Base-by-base conservation (phyloP, 192 early-diverging fungal genomes). In the Chytriomyces confervae region DNA sequence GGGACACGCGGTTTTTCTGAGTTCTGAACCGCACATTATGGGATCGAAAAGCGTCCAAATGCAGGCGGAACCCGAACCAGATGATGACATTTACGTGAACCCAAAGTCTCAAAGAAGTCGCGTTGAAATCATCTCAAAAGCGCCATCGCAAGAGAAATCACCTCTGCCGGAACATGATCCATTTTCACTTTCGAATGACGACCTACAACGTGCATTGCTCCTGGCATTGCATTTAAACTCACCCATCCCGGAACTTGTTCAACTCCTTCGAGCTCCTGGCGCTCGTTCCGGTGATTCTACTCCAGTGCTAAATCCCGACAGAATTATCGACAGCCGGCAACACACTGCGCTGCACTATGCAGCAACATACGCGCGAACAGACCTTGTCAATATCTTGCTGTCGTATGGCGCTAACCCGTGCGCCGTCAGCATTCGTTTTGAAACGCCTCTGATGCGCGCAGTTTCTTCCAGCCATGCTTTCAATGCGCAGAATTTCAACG, bases 301-400 rank as follows among this genome's bases (percentile, higher is more conserved):
- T 1, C 60, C 60, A 5, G 5, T 24, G 13, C 20, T 81, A 36
- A 61, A 81, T 43, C 20, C 72, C 7, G 60, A 81, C 66, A 66
- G 74, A 72, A 60, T 50, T n/a, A 51, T 81, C 48, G 80, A 81
- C 72, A 69, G 53, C 51, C 51, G 69, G 5, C 44, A 53, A 7
- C 66, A 51, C 5, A 81, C 80, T 8, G 61, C 80, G 29, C 45
- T 79, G 4, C 80, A 81, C 24, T 79, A 69, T 63, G 80, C 80
- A 5, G 80, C 76, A 6, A 48, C 62, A 2, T 79, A 64, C 50
- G 80, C 62, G 9, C 57, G 51, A 49, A 18, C 62, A 8, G 36
- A 73, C 16, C 48, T 81, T 1, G 51, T 78, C 20, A 20, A 48
- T 0, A 16, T 9, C 8, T 44, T 81, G 47, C 11, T 81, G 11